Base-by-base conservation (phyloP, 352 stramenopile genomes). In the Globisporangium iwayamae region DNA sequence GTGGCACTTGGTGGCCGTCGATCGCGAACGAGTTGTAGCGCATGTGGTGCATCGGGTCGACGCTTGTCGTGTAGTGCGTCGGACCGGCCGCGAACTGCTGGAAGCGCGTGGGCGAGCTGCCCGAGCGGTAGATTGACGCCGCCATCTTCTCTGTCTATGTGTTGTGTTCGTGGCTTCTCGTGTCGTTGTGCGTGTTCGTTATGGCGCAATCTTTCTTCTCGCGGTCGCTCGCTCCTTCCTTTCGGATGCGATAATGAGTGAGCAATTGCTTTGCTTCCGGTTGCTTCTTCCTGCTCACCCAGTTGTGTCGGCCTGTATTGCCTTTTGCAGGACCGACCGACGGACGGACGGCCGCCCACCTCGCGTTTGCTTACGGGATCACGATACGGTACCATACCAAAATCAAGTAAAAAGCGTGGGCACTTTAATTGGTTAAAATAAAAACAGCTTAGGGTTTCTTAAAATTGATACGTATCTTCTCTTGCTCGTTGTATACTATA, bases 121-220 rank as follows among this genome's bases (percentile, higher is more conserved):
- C 39, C 38, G 60, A 20, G 63, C 83, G 83, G 73, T 92, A 92
- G 39, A 90, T 86, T 18, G 83, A 85, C 45, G 83, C 81, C 74
- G 89, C 89, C 51, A 50, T 72, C 2, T 8, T 25, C 52, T 10
- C 25, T 52, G 22, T 22, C 13, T 55, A 25, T 14, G 9, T 54
- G 39, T 39, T 38, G 48, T 38, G 22, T 4, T 18, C 8, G 47
- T 36, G 6, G 47, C 20, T 13, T n/a, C 48, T 54, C 22, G 48
- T 20, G 48, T 55, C 48, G 30, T 41, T 10, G 22, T 25, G 22
- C 22, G 22, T 25, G 22, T 25, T 25, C 8, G 9, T 13, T 55
- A 55, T 39, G 48, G 38, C 48, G 48, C 48, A 39, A 11, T 34
- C 32, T 36, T 36, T 36, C 30, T 34, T 28, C 25, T 54, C 10